phyloP scores from a whole-genome alignment of 2,329 filamentous ascomycete species.

The Fusarium austroafricanum region DNA sequence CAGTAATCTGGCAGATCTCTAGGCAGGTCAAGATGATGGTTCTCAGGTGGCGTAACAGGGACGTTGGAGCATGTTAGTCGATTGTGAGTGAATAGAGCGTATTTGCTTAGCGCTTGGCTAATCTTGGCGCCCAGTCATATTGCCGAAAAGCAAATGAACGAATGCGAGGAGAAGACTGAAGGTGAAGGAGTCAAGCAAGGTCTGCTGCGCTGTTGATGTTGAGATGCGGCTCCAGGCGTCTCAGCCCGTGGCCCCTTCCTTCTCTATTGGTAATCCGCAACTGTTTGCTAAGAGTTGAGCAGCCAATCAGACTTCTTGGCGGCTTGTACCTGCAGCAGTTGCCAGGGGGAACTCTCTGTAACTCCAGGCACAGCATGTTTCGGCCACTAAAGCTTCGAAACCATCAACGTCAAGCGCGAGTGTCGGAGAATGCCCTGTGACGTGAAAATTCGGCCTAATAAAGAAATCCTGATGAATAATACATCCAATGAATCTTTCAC shows the following conservation, averaged over 20 bases:
- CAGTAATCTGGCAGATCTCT: not conserved
- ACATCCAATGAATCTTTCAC: not conserved
- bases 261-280: conserved; percentile 17
- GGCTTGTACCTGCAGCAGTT: conserved; percentile 19
- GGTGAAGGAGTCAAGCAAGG: conserved; percentile 25
- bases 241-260: conserved; percentile 32
- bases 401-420: conserved; percentile 28
- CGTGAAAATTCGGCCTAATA: conserved; percentile 2
- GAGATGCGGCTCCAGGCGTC: conserved; percentile 41
- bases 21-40: conserved; percentile 17
- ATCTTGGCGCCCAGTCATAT: conserved; percentile 25
- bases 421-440: conserved; percentile 32
- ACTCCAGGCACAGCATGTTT: conserved; percentile 40
- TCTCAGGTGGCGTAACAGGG: conserved; percentile 32
- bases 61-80: conserved; percentile 32
- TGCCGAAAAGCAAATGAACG: conserved; percentile 8
- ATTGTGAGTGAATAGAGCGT: conserved; percentile 3
- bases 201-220: conserved; percentile 24
- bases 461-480: conserved; percentile 2
- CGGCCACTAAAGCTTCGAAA: conserved; percentile 40
- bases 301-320: conserved; percentile 33
- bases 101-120: conserved; percentile 37
- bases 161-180: not conserved
- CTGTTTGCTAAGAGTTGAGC: conserved; percentile 3
- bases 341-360: conserved; percentile 10